Percentiles rank a stretch among this genome's conserved stretches.
Evolutionary conservation across 2,329 filamentous ascomycete genomes (phyloP).

Genomic region (Trichoderma hamatum): DNA sequence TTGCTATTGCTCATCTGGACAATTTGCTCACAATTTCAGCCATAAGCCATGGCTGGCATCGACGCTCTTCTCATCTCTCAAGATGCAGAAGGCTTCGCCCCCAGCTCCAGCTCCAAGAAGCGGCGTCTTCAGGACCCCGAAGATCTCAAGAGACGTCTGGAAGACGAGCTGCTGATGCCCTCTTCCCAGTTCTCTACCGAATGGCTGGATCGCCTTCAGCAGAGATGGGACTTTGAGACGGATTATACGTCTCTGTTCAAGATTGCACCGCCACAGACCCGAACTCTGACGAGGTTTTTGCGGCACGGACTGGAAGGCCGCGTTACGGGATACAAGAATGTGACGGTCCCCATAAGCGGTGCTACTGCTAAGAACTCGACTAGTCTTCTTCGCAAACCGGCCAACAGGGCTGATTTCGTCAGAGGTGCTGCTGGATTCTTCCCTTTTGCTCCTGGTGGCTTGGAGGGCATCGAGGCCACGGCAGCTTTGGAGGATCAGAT

Average conservation of each 20-base stretch:
- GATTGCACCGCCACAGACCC: constrained; percentile 86
- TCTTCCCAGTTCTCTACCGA: constrained; percentile 76
- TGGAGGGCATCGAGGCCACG: constrained; percentile 83
- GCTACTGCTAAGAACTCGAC: constrained; percentile 95
- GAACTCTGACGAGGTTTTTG: constrained; percentile 91
- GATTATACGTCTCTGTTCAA: constrained; percentile 85
- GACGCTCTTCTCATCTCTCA: constrained; percentile 41
- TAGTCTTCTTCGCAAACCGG: constrained; percentile 83
- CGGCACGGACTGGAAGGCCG: constrained; percentile 89
- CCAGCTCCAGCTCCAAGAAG: constrained; percentile 21
- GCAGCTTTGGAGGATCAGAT: constrained; percentile 81
- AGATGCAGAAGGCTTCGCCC: constrained; percentile 29
- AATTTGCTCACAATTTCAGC: not conserved
- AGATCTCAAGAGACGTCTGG: constrained; percentile 71
- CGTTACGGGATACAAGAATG: constrained; percentile 91
- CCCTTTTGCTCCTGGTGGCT: constrained; percentile 86
- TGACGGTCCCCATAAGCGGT: constrained; percentile 86
- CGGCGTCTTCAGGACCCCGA: constrained; percentile 51
- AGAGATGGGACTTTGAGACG: constrained; percentile 80
- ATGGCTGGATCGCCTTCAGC: constrained; percentile 89
- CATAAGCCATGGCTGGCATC: constrained; percentile 38
- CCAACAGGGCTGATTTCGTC: constrained; percentile 85
- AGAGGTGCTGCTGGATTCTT: constrained; percentile 92
- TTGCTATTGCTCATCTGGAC: not conserved
- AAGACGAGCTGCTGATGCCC: constrained; percentile 77